A percentile compares a stretch with the other conserved stretches of the same genome.
phyloP scores from a whole-genome alignment of 2,329 filamentous ascomycete species.

The Penicillium brevicompactum region DNA sequence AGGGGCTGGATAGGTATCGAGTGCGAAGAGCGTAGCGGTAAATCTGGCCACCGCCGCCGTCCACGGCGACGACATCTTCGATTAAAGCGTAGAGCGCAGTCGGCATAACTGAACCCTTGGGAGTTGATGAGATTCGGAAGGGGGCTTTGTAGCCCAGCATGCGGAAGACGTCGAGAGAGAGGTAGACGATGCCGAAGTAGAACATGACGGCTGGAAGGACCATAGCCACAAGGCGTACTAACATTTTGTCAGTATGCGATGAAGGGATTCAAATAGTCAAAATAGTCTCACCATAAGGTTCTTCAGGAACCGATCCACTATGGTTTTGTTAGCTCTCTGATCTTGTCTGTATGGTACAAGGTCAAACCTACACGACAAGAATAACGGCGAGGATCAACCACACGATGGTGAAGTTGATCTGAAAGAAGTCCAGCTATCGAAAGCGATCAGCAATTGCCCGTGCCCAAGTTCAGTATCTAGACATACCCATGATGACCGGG shows the following conservation, averaged over 20 bases:
- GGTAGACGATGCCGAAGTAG: slow-evolving; percentile 47
- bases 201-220: slow-evolving; percentile 50
- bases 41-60: slow-evolving; percentile 60
- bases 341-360: background rate
- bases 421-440: slow-evolving; percentile 47
- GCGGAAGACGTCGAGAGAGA: slow-evolving; percentile 46
- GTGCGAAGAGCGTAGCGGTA: slow-evolving; percentile 55
- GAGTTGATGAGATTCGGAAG: slow-evolving; percentile 65
- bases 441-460: slow-evolving; percentile 4
- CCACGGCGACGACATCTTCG: slow-evolving; percentile 69
- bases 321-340: slow-evolving; percentile 15
- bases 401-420: slow-evolving; percentile 49
- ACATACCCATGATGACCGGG: slow-evolving; percentile 46
- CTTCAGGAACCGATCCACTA: slow-evolving; percentile 44
- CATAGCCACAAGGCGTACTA: slow-evolving; percentile 48
- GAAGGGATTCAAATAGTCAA: background rate
- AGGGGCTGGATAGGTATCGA: slow-evolving; percentile 56
- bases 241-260: background rate
- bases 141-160: slow-evolving; percentile 52
- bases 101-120: slow-evolving; percentile 59
- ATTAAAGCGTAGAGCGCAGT: slow-evolving; percentile 67
- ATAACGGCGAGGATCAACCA: slow-evolving; percentile 48
- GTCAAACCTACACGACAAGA: slow-evolving; percentile 42
- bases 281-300: slow-evolving; percentile 42
- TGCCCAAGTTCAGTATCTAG: background rate